These are phyloP conservation scores for Orbilia oligospora DNA, from an alignment of 2,329 filamentous ascomycete genomes.

Conservation along the genomic window DNA sequence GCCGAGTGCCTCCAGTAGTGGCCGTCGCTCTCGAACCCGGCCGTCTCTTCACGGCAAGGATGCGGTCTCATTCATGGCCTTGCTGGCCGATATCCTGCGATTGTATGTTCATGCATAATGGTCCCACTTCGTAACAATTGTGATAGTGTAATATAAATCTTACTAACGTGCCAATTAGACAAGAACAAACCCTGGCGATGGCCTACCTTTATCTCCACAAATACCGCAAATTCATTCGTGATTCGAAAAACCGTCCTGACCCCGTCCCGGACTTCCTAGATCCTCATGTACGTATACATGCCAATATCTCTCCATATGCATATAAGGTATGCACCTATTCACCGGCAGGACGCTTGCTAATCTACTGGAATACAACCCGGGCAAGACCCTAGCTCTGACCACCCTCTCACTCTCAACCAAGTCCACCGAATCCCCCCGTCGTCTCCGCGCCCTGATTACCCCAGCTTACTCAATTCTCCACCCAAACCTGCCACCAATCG, in stretches of 20 bases:
- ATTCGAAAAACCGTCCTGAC: slow-evolving; percentile 39
- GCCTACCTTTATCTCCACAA: slow-evolving; percentile 66
- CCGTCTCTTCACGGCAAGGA: slow-evolving; percentile 38
- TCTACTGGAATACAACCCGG: slow-evolving; percentile 8
- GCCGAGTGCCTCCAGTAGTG: slow-evolving; percentile 7
- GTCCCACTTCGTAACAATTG: background rate
- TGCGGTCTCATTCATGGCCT: slow-evolving; percentile 63
- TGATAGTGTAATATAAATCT: background rate
- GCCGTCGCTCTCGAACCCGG: slow-evolving; percentile 1
- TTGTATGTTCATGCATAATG: slow-evolving; percentile 58
- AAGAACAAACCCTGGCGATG: slow-evolving; percentile 65
- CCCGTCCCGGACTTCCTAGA: slow-evolving; percentile 63
- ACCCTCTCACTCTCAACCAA: slow-evolving; percentile 65
- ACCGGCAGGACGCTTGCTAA: background rate
- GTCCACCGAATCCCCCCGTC: slow-evolving; percentile 65
- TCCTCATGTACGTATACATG: slow-evolving; percentile 63
- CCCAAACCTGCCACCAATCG: slow-evolving; percentile 61
- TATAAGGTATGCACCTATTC: background rate
- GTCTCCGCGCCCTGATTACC: slow-evolving; percentile 65
- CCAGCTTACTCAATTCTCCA: slow-evolving; percentile 65
- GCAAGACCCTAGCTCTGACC: slow-evolving; percentile 65
- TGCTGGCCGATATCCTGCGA: slow-evolving; percentile 65
- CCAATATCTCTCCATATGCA: slow-evolving; percentile 24
- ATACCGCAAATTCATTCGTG: slow-evolving; percentile 65
- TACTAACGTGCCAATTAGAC: slow-evolving; percentile 18